A percentile compares a stretch with the other conserved stretches of the same genome.
These are phyloP conservation scores for Linum lewisii DNA, from an alignment of 345 rosid species.

Conservation along the genomic window DNA sequence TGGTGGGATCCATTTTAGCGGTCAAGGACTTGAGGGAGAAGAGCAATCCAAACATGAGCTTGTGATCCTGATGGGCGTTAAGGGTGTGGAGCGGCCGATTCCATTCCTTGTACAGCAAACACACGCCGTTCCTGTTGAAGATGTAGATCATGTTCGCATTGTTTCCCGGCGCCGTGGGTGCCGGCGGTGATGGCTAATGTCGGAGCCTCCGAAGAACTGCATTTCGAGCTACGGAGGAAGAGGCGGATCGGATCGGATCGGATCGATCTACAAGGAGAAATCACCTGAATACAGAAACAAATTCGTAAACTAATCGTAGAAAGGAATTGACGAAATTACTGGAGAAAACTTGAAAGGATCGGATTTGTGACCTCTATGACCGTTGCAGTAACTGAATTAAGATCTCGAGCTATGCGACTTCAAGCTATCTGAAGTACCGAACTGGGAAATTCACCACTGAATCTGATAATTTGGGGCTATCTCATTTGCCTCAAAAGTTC, in stretches of 20 bases:
- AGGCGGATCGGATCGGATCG: not conserved
- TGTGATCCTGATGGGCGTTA: conserved; percentile 76
- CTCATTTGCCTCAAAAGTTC: too few species aligned
- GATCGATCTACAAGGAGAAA: not conserved
- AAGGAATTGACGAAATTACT: not conserved
- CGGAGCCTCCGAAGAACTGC: conserved; percentile 96
- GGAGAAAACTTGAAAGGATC: not conserved
- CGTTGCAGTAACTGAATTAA: too few species aligned
- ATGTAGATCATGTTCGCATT: conserved; percentile 84
- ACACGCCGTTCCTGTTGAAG: conserved; percentile 74
- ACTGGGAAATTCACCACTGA: too few species aligned
- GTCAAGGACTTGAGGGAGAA: conserved; percentile 96
- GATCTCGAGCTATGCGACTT: too few species aligned
- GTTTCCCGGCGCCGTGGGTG: conserved; percentile 62
- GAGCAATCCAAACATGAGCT: conserved; percentile 96
- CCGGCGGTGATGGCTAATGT: conserved; percentile 76
- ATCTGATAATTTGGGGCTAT: too few species aligned
- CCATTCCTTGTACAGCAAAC: conserved; percentile 91
- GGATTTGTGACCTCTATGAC: too few species aligned
- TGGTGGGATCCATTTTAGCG: conserved; percentile 89
- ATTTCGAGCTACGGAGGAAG: conserved; percentile 11
- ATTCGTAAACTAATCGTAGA: not conserved
- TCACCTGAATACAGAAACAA: not conserved
- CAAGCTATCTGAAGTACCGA: too few species aligned
- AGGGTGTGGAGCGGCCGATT: conserved; percentile 81